Conservation (phyloP, 495 filamentous ascomycete species). For the Lentithecium fluviatile region DNA sequence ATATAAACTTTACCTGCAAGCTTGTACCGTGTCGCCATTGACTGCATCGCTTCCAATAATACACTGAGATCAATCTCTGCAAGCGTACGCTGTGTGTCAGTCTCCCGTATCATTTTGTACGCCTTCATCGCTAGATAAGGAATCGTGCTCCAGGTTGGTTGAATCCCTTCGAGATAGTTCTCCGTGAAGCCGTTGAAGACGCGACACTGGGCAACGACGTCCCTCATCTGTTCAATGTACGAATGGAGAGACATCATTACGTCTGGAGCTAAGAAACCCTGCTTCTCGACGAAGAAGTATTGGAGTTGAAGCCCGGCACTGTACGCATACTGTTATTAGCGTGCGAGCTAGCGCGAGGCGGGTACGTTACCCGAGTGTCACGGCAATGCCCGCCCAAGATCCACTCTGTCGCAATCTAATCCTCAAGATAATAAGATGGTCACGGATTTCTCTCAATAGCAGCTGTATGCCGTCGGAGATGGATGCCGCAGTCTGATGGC, state of each 20-base stretch:
- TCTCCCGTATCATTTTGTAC: background rate
- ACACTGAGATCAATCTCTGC: background rate
- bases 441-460: background rate
- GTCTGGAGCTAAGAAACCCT: background rate
- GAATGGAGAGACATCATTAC: background rate
- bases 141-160: slow-evolving; percentile 1
- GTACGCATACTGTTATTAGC: background rate
- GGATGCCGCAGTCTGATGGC: background rate
- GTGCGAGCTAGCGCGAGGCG: background rate
- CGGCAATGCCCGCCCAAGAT: background rate
- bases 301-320: slow-evolving; percentile 20
- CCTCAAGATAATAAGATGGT: background rate
- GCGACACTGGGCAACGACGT: background rate
- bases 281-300: slow-evolving; percentile 2
- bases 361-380: background rate
- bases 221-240: background rate
- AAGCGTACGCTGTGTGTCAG: background rate
- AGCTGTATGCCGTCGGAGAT: background rate
- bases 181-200: background rate
- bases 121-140: background rate
- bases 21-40: background rate
- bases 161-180: slow-evolving; percentile 8
- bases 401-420: background rate
- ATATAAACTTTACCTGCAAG: slow-evolving; percentile 3
- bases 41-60: background rate